These are phyloP conservation scores for Irpex lacteus DNA, from an alignment of 1,284 basidiomycete species.

Conservation along the genomic window DNA sequence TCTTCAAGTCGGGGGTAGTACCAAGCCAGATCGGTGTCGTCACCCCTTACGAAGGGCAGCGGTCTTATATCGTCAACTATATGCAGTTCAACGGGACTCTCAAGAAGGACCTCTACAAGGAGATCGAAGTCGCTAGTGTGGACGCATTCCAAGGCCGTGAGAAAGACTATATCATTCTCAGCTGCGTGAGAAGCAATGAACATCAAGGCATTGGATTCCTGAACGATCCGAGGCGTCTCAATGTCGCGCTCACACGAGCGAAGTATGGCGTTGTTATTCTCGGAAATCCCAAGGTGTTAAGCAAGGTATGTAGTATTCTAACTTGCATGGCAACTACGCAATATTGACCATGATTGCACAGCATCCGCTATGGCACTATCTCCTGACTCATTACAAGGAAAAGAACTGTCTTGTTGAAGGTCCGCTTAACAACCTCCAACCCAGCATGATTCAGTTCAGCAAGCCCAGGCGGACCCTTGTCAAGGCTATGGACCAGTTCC, in stretches of 20 bases:
- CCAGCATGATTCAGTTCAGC: conserved; percentile 99
- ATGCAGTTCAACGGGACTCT: conserved; percentile 99
- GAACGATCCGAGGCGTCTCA: conserved; percentile 95
- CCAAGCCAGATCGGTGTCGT: conserved; percentile 97
- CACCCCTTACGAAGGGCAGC: conserved; percentile 98
- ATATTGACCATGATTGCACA: conserved; percentile 32
- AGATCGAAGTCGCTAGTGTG: conserved; percentile 98
- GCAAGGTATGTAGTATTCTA: conserved; percentile 70
- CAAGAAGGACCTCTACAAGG: conserved; percentile 99
- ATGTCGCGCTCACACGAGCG: conserved; percentile 95
- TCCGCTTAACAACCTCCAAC: conserved; percentile 92
- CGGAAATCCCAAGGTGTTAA: conserved; percentile 97
- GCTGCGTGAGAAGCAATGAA: conserved; percentile 98
- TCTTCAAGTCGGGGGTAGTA: conserved; percentile 98
- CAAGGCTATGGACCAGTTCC: conserved; percentile 89
- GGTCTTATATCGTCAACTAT: conserved; percentile 98
- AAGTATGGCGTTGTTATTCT: conserved; percentile 98
- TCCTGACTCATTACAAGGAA: conserved; percentile 98
- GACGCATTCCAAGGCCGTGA: conserved; percentile 99
- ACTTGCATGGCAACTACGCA: conserved; percentile 2
- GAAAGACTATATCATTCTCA: conserved; percentile 99
- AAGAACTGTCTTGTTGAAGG: conserved; percentile 94
- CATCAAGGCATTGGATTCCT: conserved; percentile 99
- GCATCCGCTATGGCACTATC: conserved; percentile 98
- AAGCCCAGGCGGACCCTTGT: conserved; percentile 85